Base-by-base conservation (phyloP, 139 green algal species). In the Micractinium conductrix region DNA sequence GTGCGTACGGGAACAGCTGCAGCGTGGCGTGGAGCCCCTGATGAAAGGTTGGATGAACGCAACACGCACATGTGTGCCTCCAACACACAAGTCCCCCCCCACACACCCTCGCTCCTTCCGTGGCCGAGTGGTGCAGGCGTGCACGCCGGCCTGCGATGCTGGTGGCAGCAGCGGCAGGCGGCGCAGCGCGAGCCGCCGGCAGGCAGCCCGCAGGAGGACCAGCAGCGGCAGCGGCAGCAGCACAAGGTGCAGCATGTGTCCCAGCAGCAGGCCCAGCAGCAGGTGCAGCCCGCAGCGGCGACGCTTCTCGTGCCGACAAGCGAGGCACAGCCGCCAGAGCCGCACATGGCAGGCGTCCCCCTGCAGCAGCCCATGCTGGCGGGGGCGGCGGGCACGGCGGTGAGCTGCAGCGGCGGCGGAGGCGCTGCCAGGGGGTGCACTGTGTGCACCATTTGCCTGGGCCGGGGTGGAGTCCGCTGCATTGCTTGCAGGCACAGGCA, bases 161-260 rank as follows among this genome's bases (percentile, higher is more conserved):
- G 74, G 74, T 81, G 74, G 74, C 74, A 53, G 50, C 55, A 48
- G 17, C 74, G 74, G 21, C 74, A 81, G 74, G 50, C 28, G 22
- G 21, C 30, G 9, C 48, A 37, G 42, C 42, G 1, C 1, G 43
- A 0, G 43, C 14, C 0, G 9, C 69, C 42, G 65, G 10, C 28
- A 28, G 9, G 12, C 1, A 22, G 17, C 30, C 16, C 10, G 9
- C 42, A 19, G 26, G 24, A 35, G 74, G n/a, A 22, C 26, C 22
- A 37, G n/a, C 33, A 80, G 22, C 35, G 40, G 45, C 74, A 80
- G 50, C 33, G 28, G 21, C 14, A 30, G 67, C 67, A 44, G 35
- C 33, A 28, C 16, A 8, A 33, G 45, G 10, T 17, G 74, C 74
- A 50, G 42, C 70, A 55, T 12, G 16, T 24, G 24, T 0, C 7